Percentiles rank a stretch among this genome's conserved stretches.
These are phyloP conservation scores for sorghum (Sorghum bicolor) DNA, from an alignment of 176 grass and related monocot species.

Conservation along the genomic window DNA sequence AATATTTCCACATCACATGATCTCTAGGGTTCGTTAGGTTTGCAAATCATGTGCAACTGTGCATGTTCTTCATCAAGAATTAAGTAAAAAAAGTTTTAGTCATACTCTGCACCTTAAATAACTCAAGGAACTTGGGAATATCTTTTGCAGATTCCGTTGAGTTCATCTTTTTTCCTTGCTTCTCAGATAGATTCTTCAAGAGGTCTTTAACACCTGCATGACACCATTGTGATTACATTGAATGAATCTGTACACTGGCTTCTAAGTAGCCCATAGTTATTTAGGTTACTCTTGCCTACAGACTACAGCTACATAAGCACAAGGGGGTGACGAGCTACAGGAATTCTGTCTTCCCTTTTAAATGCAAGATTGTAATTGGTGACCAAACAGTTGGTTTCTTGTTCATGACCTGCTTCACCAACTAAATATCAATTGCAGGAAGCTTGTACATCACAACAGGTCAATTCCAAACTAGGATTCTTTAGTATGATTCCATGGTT, in stretches of 20 bases:
- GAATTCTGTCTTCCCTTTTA: not conserved
- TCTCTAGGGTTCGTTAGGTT: not conserved
- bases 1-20: not conserved
- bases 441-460: not conserved
- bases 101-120: conserved; percentile 61
- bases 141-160: conserved; percentile 81
- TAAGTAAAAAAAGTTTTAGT: not conserved
- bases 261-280: conserved; percentile 1
- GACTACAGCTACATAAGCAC: not conserved
- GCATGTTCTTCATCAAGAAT: not conserved
- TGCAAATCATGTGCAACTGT: not conserved
- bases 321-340: not conserved
- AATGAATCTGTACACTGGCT: not conserved
- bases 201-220: conserved; percentile 77
- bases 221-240: not conserved
- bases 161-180: conserved; percentile 94
- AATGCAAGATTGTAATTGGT: conserved; percentile 20
- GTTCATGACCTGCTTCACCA: not conserved
- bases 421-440: not conserved
- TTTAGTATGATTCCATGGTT: not conserved
- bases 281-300: not conserved
- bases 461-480: conserved; percentile 13
- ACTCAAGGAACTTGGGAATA: conserved; percentile 87
- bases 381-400: not conserved
- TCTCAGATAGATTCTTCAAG: conserved; percentile 91